Evolutionary conservation across 257 asterid species (phyloP), one percentile per base, ranked within the genome.

Genomic region (Cinchona pubescens): DNA sequence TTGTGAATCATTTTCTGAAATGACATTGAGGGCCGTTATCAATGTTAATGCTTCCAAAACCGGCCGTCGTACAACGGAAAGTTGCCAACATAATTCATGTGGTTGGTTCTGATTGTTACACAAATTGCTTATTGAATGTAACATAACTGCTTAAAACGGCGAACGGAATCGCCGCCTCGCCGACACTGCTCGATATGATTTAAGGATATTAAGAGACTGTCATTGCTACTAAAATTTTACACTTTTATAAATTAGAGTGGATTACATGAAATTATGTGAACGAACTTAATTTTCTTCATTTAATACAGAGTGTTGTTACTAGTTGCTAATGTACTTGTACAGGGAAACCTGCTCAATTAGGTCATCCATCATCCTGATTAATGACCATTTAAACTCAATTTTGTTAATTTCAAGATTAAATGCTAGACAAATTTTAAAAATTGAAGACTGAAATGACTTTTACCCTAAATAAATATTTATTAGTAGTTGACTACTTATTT

Each of bases 1-100:
- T n/a, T n/a, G n/a, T n/a, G n/a, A 62, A 72, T 77, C 64, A 23
- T 27, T n/a, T 40, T 77, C 29, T 1, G 55, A 38, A 65, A 60
- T 13, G 42, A 62, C 46, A 49, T 43, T 21, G 34, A 9, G 42
- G 53, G 67, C 72, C 51, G 32, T 19, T 2, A 13, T 56, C n/a
- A 21, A 27, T 8, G 11, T 1, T 5, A 34, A 70, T 70, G 63
- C 42, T 45, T 38, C 45, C 19, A 58, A 72, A 37, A n/a, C 55
- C 69, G 7, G 23, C 46, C 25, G 18, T 10, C n/a, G 77, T 43
- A 29, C 46, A 13, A 45, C 45, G 25, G 62, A 63, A 62, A n/a
- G n/a, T 63, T 37, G 18, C 23, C 68, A 29, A 0, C 70, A 43
- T 67, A 30, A 61, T n/a, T 18, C 73, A 53, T 53, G 73, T 66